Evolutionary conservation across 148 eudicot genomes (phyloP).

Genomic region (Chenopodium berlandieri): DNA sequence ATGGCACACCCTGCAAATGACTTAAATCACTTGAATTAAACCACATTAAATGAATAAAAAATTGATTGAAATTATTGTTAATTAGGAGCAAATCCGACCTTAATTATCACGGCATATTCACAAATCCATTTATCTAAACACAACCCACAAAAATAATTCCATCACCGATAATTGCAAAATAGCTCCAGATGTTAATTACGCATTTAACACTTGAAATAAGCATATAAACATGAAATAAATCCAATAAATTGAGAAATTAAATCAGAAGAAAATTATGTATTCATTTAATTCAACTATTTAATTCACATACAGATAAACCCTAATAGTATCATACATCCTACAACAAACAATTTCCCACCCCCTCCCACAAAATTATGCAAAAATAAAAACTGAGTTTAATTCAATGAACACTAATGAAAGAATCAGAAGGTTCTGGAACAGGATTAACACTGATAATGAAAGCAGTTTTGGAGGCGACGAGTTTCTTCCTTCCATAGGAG

Average conservation of each 20-base stretch:
- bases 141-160: too few relatives aligned
- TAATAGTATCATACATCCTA: conserved; percentile 2
- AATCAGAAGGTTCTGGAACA: not conserved
- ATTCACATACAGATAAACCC: not conserved
- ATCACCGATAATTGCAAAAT: too few relatives aligned
- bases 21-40: not conserved
- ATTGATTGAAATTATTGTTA: not conserved
- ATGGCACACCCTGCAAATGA: not conserved
- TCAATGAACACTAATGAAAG: conserved; percentile 28
- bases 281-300: conserved; percentile 6
- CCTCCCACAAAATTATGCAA: not conserved
- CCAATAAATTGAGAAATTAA: not conserved
- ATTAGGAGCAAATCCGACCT: not conserved
- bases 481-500: conserved; percentile 34
- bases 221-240: not conserved
- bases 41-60: not conserved
- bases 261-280: not conserved
- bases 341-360: not conserved
- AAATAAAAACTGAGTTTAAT: not conserved
- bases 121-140: not conserved
- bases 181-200: not conserved
- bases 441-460: conserved; percentile 10
- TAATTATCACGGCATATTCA: not conserved
- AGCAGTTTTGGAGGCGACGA: conserved; percentile 25
- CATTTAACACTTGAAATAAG: not conserved